Base-by-base conservation (phyloP, 805 yeast species). In the Sugiyamaella americana region DNA sequence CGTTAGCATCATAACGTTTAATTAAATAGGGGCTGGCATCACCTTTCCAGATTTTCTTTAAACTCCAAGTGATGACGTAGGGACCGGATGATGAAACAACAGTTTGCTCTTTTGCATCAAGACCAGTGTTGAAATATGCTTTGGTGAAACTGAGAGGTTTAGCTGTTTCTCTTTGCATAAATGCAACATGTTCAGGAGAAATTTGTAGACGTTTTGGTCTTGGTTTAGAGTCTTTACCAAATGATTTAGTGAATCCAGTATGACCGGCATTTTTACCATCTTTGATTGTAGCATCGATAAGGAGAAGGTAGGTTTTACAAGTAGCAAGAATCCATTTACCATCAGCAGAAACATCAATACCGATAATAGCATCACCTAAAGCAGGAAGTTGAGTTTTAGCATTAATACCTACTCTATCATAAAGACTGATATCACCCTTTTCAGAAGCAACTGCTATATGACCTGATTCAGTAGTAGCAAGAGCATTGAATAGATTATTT, bases 281-380 rank as follows among this genome's bases (percentile, higher is more conserved):
- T 48, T 77, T 78, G 48, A 83, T 79, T 35, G 72, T 68, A 11
- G 80, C 69, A 63, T 87, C 93, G 50, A 87, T 71, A 39, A 88
- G 71, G 45, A 88, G 68, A 51, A 88, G 65, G 58, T 84, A 85
- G 1, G 78, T 76, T 56, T 74, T 71, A 68, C 91, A 85, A 0
- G 96, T 88, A 1, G 88, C 93, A 49, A 88, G 68, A 37, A 87
- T 58, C 83, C 87, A 88, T 55, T 78, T 72, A 50, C 96, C 96
- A 61, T 84, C 89, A 18, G 83, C 76, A 4, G 94, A 79, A 1
- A 77, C 79, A 49, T 84, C 89, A 17, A 85, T 56, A 19, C 84
- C 84, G 35, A 73, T 65, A 43, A 84, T 76, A 1, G 78, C 69
- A 55, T 87, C 94, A 21, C 96, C 96, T 34, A 87, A 67, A 0